Percentiles rank a stretch among this genome's conserved stretches.
These are phyloP conservation scores for Colletotrichum tofieldiae DNA, from an alignment of 2,329 filamentous ascomycete genomes.

Conservation along the genomic window DNA sequence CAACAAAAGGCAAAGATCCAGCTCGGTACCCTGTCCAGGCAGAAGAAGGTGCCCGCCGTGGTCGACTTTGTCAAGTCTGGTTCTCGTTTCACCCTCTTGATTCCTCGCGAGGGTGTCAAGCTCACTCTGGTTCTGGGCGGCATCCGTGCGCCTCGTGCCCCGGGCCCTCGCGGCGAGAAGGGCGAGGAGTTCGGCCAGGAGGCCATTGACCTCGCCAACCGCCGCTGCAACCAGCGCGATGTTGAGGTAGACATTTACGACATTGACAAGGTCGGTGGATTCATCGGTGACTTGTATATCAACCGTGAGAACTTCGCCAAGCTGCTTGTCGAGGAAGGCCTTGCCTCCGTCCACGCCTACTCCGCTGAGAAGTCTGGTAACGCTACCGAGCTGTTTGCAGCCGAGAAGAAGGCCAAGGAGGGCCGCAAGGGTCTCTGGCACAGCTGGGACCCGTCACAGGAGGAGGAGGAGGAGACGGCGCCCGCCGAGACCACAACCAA, in stretches of 20 bases:
- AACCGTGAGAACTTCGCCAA: slow-evolving; percentile 98
- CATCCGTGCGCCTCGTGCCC: slow-evolving; percentile 90
- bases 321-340: slow-evolving; percentile 91
- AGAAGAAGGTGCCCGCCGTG: slow-evolving; percentile 92
- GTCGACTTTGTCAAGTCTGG: slow-evolving; percentile 99
- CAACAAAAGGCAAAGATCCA: slow-evolving; percentile 97
- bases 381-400: slow-evolving; percentile 86
- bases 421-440: slow-evolving; percentile 91
- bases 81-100: slow-evolving; percentile 91
- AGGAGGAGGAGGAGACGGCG: slow-evolving; percentile 71
- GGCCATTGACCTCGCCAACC: slow-evolving; percentile 91
- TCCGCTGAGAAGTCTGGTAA: slow-evolving; percentile 97
- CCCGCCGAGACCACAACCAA: slow-evolving; percentile 67
- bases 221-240: slow-evolving; percentile 91
- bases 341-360: slow-evolving; percentile 93
- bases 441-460: slow-evolving; percentile 91
- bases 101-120: slow-evolving; percentile 94
- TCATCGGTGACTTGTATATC: slow-evolving; percentile 95
- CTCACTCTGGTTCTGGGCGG: slow-evolving; percentile 95
- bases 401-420: slow-evolving; percentile 92
- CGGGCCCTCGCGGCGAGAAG: slow-evolving; percentile 80
- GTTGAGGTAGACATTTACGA: slow-evolving; percentile 96
- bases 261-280: slow-evolving; percentile 96
- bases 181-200: slow-evolving; percentile 96
- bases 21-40: slow-evolving; percentile 86